These are phyloP conservation scores for Rhodotorula toruloides DNA, from an alignment of 768 basidiomycete species.

Conservation along the genomic window DNA sequence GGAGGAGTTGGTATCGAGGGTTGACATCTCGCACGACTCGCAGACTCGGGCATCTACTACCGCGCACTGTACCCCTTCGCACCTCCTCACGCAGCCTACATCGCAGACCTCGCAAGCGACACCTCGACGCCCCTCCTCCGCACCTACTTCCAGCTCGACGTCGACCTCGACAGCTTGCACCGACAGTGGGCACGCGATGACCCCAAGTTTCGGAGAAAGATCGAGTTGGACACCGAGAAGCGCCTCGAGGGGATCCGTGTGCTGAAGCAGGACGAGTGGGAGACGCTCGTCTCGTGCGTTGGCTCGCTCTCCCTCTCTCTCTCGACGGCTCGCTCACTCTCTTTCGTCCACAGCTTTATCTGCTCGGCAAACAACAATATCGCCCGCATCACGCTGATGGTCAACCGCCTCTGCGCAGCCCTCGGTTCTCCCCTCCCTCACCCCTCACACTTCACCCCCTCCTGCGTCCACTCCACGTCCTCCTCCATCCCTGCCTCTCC, in stretches of 20 bases:
- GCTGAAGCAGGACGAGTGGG: constrained; percentile 89
- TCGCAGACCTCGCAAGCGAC: constrained; percentile 50
- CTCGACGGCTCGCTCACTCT: not conserved
- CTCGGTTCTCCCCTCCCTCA: constrained; percentile 65
- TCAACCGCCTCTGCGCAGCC: constrained; percentile 69
- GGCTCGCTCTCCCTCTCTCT: too few species aligned
- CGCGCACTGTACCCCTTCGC: constrained; percentile 59
- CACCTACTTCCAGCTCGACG: constrained; percentile 83
- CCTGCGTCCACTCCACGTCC: constrained; percentile 53
- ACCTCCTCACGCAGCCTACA: constrained; percentile 36
- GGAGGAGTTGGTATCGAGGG: too few species aligned
- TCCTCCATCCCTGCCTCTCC: constrained; percentile 59
- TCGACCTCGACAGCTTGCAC: constrained; percentile 68
- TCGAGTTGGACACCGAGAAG: constrained; percentile 51
- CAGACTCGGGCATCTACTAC: constrained; percentile 50
- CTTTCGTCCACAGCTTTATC: constrained; percentile 60
- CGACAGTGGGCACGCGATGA: constrained; percentile 69
- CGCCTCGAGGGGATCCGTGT: constrained; percentile 76
- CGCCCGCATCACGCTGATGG: constrained; percentile 85
- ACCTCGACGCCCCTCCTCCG: constrained; percentile 70
- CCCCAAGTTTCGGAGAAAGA: constrained; percentile 57
- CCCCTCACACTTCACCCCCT: constrained; percentile 19
- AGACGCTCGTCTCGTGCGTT: constrained; percentile 84
- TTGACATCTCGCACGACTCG: too few species aligned
- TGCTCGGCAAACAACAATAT: constrained; percentile 98